Conservation (phyloP, 148 eudicot genomes). For the Beta vulgaris region DNA sequence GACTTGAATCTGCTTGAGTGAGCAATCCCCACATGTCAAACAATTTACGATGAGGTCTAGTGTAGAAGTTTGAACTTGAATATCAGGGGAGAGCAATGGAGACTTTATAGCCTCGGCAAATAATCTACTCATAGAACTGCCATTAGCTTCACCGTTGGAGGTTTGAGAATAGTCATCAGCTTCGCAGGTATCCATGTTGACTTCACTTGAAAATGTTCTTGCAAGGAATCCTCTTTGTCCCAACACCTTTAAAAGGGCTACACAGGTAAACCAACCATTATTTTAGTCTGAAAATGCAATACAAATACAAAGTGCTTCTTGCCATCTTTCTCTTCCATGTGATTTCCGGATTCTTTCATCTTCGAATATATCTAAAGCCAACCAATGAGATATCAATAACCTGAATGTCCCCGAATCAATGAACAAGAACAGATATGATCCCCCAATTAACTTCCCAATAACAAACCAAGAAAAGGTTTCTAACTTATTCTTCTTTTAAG, state of each 20-base stretch:
- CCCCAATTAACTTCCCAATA: too few relatives aligned
- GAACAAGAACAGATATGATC: too few relatives aligned
- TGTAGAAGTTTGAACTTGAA: constrained; percentile 69
- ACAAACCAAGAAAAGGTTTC: constrained; percentile 7
- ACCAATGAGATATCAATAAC: too few relatives aligned
- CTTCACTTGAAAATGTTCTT: constrained; percentile 43
- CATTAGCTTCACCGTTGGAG: constrained; percentile 43
- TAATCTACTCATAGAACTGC: constrained; percentile 45
- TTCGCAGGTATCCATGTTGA: constrained; percentile 42
- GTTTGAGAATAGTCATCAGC: constrained; percentile 56
- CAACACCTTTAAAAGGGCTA: constrained; percentile 78
- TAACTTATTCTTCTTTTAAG: not conserved
- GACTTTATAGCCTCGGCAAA: constrained; percentile 97
- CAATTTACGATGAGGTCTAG: constrained; percentile 61
- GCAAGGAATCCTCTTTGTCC: constrained; percentile 74
- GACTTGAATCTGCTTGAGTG: constrained; percentile 54
- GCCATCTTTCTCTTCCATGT: constrained; percentile 7
- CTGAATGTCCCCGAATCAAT: not conserved
- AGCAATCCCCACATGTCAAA: constrained; percentile 52
- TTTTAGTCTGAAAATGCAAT: not conserved
- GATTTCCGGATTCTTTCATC: constrained; percentile 10
- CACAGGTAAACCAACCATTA: constrained; percentile 28
- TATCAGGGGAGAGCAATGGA: constrained; percentile 83
- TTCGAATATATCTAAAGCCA: not conserved
- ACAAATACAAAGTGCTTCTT: constrained; percentile 10